Evolutionary conservation across 805 yeast species (phyloP).

Genomic region (Yamadazyma philogaea): DNA sequence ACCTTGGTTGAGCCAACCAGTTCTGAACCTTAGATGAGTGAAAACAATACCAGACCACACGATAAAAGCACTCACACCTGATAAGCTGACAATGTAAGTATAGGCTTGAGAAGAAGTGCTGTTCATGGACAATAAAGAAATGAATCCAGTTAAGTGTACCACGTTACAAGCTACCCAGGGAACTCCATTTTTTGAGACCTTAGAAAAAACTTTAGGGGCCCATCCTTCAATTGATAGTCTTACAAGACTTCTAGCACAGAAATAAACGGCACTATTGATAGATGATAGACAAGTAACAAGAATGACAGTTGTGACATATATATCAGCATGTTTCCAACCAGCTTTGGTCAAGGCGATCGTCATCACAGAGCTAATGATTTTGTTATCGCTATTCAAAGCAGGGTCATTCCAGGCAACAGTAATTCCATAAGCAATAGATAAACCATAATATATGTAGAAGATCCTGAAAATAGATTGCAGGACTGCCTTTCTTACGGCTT

Average conservation of each 20-base stretch:
- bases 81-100: slow-evolving; percentile 18
- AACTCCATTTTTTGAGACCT: slow-evolving; percentile 30
- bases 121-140: slow-evolving; percentile 18
- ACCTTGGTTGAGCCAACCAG: slow-evolving; percentile 21
- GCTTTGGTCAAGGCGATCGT: slow-evolving; percentile 36
- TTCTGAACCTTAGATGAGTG: slow-evolving; percentile 19
- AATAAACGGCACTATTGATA: slow-evolving; percentile 30
- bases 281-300: slow-evolving; percentile 41
- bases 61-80: slow-evolving; percentile 21
- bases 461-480: slow-evolving; percentile 30
- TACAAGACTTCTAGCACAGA: slow-evolving; percentile 30
- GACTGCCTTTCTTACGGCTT: slow-evolving; percentile 28
- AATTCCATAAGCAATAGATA: slow-evolving; percentile 29
- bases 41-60: slow-evolving; percentile 22
- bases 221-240: slow-evolving; percentile 36
- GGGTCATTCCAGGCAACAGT: slow-evolving; percentile 34
- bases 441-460: slow-evolving; percentile 26
- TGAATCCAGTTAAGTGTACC: slow-evolving; percentile 18
- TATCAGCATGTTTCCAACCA: slow-evolving; percentile 32
- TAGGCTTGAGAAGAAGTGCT: slow-evolving; percentile 19
- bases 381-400: slow-evolving; percentile 16
- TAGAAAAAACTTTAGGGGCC: slow-evolving; percentile 36
- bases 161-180: slow-evolving; percentile 26
- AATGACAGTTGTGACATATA: slow-evolving; percentile 37
- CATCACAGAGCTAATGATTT: slow-evolving; percentile 33